Evolutionary conservation across 1,284 basidiomycete species (phyloP), one percentile per base, ranked within the genome.

Genomic region (Cutaneotrichosporon curvatum): DNA sequence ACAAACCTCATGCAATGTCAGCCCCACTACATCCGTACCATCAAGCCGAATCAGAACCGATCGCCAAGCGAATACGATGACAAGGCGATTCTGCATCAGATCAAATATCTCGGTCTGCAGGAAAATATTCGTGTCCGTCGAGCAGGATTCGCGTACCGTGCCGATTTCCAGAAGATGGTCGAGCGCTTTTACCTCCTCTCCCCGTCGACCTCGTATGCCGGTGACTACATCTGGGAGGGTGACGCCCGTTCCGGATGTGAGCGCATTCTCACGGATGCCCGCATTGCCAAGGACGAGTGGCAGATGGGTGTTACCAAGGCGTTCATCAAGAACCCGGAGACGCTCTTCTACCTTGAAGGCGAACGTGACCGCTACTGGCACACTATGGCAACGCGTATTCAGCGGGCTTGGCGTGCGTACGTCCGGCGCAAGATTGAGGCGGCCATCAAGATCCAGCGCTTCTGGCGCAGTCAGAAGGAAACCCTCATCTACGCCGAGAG

Each of bases 351-450:
- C 18, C 77, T 99, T 45, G 94, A 99, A 74, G 92, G 90, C 18
- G 97, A 98, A 89, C 84, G 94, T 45, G 95, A 98, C 68, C 82
- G 87, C 48, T 99, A 98, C 73, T 99, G 95, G 95, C 95, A 99
- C 73, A 97, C 97, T 67, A 99, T 98, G 94, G 94, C 94, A 0
- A 82, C 75, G 34, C 84, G 94, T 40, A 99, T 99, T 45, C 95
- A 99, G 72, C 83, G 94, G 32, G 91, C 91, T 4, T 99, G 84
- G 81, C 79, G 94, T 51, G 94, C 95, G 67, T 96, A 94, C 68
- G 79, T 94, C 76, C 81, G 94, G 18, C 90, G 95, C 74, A 90
- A 89, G 73, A 80, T 92, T 58, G 95, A 97, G 67, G 94, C 90
- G 59, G 95, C 95, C 9, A 81, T 80, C 37, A 84, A 91, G 53